phyloP scores from a whole-genome alignment of 2,329 filamentous ascomycete genomes.

The Aquanectria penicillioides region DNA sequence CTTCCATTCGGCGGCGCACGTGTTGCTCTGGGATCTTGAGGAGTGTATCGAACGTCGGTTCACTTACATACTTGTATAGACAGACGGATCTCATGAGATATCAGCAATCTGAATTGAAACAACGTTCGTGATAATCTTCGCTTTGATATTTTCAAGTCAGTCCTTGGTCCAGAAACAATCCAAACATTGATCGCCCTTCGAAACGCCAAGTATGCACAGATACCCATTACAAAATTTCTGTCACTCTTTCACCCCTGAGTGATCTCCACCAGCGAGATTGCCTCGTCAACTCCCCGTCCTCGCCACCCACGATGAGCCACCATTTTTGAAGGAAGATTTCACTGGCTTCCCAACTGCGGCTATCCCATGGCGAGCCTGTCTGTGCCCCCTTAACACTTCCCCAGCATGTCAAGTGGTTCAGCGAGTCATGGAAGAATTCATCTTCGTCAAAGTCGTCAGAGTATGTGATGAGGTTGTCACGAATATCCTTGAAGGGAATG shows the following conservation, averaged over 20 bases:
- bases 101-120: too few relatives aligned
- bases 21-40: constrained; percentile 10
- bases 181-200: too few relatives aligned
- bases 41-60: constrained; percentile 10
- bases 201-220: too few relatives aligned
- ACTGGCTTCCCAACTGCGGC: constrained; percentile 43
- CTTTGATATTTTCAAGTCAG: constrained; percentile 10
- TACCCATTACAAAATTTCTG: constrained; percentile 26
- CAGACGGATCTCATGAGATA: constrained; percentile 25
- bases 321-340: constrained; percentile 43
- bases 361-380: constrained; percentile 43
- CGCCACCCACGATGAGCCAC: constrained; percentile 41
- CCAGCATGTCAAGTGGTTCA: constrained; percentile 45
- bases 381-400: constrained; percentile 36
- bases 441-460: constrained; percentile 38
- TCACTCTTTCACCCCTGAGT: constrained; percentile 39
- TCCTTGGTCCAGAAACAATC: not conserved
- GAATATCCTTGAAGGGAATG: constrained; percentile 40
- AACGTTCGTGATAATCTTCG: too few relatives aligned
- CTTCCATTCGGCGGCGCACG: constrained; percentile 19
- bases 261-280: constrained; percentile 43
- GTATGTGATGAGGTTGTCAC: constrained; percentile 39
- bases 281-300: constrained; percentile 42
- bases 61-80: constrained; percentile 30
- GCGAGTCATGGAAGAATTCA: constrained; percentile 43